A percentile compares a stretch with the other conserved stretches of the same genome.
These are phyloP conservation scores for Candida khao-thaluensis DNA, from an alignment of 805 yeast genomes.

Conservation along the genomic window DNA sequence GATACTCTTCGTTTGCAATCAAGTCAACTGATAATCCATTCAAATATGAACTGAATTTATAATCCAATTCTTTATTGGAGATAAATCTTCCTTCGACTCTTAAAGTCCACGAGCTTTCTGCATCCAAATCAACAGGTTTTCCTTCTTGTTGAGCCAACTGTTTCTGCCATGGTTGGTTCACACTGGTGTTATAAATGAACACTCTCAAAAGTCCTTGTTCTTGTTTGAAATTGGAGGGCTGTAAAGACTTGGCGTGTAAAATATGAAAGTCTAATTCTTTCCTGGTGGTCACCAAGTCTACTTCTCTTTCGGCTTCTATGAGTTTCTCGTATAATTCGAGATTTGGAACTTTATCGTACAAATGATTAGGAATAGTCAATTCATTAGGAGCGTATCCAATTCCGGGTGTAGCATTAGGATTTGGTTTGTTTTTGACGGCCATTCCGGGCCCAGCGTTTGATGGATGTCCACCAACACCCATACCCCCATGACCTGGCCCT, in stretches of 20 bases:
- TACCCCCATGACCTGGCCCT: constrained; percentile 2
- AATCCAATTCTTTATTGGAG: constrained; percentile 32
- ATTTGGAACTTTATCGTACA: constrained; percentile 56
- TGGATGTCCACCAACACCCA: not conserved
- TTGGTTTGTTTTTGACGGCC: constrained; percentile 24
- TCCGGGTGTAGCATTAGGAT: constrained; percentile 36
- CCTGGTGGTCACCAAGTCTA: constrained; percentile 79
- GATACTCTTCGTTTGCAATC: constrained; percentile 39
- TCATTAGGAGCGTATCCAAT: constrained; percentile 45
- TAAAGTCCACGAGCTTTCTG: constrained; percentile 73
- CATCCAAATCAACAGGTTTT: constrained; percentile 18
- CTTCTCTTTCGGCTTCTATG: constrained; percentile 74
- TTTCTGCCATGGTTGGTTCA: constrained; percentile 82
- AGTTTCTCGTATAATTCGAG: constrained; percentile 69
- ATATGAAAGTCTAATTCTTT: constrained; percentile 87
- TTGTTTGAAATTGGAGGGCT: constrained; percentile 33
- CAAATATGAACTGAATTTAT: constrained; percentile 72
- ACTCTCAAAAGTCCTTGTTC: constrained; percentile 69
- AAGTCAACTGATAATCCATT: constrained; percentile 85
- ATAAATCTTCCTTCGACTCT: constrained; percentile 84
- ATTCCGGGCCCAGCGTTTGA: not conserved
- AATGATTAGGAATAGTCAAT: constrained; percentile 34
- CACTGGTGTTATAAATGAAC: constrained; percentile 76
- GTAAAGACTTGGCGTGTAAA: constrained; percentile 40
- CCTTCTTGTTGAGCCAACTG: constrained; percentile 27